phyloP scores from a whole-genome alignment of 2,329 filamentous ascomycete species.

The Aspergillus pseudonomiae region DNA sequence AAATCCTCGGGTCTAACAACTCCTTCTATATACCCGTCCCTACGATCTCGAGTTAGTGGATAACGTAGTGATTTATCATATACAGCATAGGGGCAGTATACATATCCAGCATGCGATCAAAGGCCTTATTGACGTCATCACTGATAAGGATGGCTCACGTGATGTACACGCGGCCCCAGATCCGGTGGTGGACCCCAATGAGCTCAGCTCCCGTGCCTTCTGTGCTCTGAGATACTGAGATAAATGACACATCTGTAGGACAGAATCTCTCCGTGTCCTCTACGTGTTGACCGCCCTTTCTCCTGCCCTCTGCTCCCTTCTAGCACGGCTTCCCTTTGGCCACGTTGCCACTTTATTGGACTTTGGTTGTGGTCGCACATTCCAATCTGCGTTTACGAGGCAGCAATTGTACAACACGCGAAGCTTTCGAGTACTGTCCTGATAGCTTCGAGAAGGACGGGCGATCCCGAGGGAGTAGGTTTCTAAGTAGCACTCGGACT shows the following conservation, averaged over 20 bases:
- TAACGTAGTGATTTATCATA: background rate
- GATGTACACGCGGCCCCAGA: conserved; percentile 19
- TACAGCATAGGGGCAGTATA: background rate
- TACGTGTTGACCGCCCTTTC: conserved; percentile 1
- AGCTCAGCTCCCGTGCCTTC: conserved; percentile 8
- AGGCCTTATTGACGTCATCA: conserved; percentile 14
- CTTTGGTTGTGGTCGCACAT: background rate
- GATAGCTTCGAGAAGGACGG: background rate
- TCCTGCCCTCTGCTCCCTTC: background rate
- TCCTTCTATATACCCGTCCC: too few species aligned
- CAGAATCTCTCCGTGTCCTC: background rate
- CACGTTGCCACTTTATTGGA: background rate
- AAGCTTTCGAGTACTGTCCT: background rate
- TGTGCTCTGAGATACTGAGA: conserved; percentile 1
- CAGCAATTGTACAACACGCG: background rate
- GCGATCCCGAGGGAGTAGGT: background rate
- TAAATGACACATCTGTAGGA: conserved; percentile 7
- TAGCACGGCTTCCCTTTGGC: background rate
- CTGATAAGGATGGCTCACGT: conserved; percentile 7
- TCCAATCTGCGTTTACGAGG: background rate
- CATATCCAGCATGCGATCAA: background rate
- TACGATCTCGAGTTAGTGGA: too few species aligned
- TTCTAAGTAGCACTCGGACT: background rate
- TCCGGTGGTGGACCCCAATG: conserved; percentile 13
- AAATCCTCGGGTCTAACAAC: background rate